Conservation (phyloP, 1,284 basidiomycete species). For the Heliocybe sulcata region DNA sequence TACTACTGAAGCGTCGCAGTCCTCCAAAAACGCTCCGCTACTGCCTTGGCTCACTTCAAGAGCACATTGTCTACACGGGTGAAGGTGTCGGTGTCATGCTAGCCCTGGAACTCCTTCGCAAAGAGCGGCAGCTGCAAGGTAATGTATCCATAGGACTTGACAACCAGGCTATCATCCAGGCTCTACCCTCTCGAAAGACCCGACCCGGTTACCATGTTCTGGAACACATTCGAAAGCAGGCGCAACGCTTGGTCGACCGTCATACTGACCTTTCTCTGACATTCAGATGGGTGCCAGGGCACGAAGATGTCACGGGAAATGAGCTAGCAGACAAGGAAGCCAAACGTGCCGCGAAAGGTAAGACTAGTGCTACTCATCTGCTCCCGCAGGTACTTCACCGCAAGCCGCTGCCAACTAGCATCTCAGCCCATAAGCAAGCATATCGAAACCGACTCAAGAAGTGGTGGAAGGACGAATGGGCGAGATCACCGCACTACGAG, state of each 20-base stretch:
- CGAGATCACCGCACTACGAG: background rate
- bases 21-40: background rate
- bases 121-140: background rate
- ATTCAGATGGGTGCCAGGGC: slow-evolving; percentile 10
- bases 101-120: slow-evolving; percentile 11
- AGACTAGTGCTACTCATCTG: background rate
- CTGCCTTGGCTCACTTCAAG: slow-evolving; percentile 12
- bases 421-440: slow-evolving; percentile 3
- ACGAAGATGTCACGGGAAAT: slow-evolving; percentile 13
- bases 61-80: slow-evolving; percentile 21
- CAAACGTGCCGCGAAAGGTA: slow-evolving; percentile 12
- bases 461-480: background rate
- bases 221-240: background rate
- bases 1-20: slow-evolving; percentile 11
- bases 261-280: background rate
- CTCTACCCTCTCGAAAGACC: background rate
- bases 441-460: background rate
- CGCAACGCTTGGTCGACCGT: background rate
- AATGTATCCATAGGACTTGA: background rate
- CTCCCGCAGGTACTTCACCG: slow-evolving; percentile 10
- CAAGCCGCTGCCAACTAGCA: background rate
- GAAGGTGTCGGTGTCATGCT: slow-evolving; percentile 17
- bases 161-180: background rate
- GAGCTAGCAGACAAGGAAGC: slow-evolving; percentile 12
- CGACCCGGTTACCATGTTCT: background rate